Evolutionary conservation across 2,329 filamentous ascomycete species (phyloP), one percentile per base, ranked within the genome.

Genomic region (Cladosporium sp.): DNA sequence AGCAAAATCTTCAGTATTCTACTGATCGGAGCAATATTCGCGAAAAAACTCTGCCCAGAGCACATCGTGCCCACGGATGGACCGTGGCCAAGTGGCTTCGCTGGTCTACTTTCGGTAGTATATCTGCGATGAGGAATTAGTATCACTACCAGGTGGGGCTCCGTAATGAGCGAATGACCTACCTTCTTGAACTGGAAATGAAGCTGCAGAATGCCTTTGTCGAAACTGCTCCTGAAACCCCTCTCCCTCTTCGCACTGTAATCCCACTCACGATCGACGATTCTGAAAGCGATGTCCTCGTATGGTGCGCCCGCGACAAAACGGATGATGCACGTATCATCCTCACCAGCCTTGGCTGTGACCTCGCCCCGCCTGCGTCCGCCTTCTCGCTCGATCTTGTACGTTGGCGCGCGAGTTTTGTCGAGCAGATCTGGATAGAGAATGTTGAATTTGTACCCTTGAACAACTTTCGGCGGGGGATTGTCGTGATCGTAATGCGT

Each of bases 141-240:
- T 27, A 27, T 27, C 22, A 27, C 4, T 27, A 9, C 9, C 9
- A 27, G 22, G 22, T 27, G 22, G 22, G 9, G n/a, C n/a, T n/a
- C n/a, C n/a, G n/a, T n/a, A n/a, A n/a, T n/a, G n/a, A n/a, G n/a
- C n/a, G n/a, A 8, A 8, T 12, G 11, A 27, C 36, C 7, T 33
- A 94, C 90, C 82, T 95, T 95, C 71, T 97, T 98, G 77, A 97
- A 96, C 69, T 96, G 91, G 68, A 98, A 98, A 68, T 97, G 92
- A 52, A 98, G 79, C 72, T 96, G 91, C 51, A 98, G 74, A 61
- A 97, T 95, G 47, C 92, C 92, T 84, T 95, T 96, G 71, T 98
- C 93, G 69, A 97, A 98, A 56, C 87, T 95, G 70, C 91, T 96
- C 67, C 82, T 91, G 72, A 97, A 98, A 1, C 93, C 94, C 53